These are phyloP conservation scores for Lactarius hatsudake DNA, from an alignment of 768 basidiomycete genomes.

Conservation along the genomic window DNA sequence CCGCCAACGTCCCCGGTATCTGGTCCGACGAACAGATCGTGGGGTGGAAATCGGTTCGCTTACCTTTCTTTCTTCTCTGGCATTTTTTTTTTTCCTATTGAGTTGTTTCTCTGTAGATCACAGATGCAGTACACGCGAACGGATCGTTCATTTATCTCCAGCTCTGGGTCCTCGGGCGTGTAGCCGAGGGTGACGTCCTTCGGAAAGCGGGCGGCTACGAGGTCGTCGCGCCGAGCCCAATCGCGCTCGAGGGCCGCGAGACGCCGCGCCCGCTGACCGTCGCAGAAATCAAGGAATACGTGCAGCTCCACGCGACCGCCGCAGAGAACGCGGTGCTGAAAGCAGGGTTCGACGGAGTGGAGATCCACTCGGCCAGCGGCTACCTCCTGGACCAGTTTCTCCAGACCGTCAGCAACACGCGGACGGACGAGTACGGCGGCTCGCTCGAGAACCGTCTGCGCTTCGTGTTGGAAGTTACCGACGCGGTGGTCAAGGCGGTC, in stretches of 20 bases:
- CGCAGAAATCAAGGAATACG: slow-evolving; percentile 49
- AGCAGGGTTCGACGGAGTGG: slow-evolving; percentile 35
- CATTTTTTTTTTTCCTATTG: neutral
- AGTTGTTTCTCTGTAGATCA: slow-evolving; percentile 3
- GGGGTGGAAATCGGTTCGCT: slow-evolving; percentile 51
- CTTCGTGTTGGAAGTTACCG: slow-evolving; percentile 40
- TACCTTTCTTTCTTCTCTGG: neutral
- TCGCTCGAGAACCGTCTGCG: slow-evolving; percentile 43
- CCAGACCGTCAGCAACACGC: slow-evolving; percentile 37
- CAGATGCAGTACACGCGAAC: slow-evolving; percentile 44
- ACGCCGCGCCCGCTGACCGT: slow-evolving; percentile 44
- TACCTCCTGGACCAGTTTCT: slow-evolving; percentile 40
- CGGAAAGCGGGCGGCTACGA: neutral
- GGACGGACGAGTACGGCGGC: slow-evolving; percentile 48
- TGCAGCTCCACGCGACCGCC: slow-evolving; percentile 44
- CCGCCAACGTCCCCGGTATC: slow-evolving; percentile 44
- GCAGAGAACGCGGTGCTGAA: slow-evolving; percentile 29
- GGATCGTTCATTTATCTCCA: slow-evolving; percentile 45
- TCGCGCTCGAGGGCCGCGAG: slow-evolving; percentile 3
- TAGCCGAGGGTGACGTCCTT: slow-evolving; percentile 25
- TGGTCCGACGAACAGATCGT: slow-evolving; percentile 49
- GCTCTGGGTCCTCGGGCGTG: slow-evolving; percentile 50
- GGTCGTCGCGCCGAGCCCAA: neutral
- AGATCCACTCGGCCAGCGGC: slow-evolving; percentile 34
- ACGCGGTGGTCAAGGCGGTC: slow-evolving; percentile 37